phyloP scores from a whole-genome alignment of 805 yeast genomes.

The Brettanomyces bruxellensis region DNA sequence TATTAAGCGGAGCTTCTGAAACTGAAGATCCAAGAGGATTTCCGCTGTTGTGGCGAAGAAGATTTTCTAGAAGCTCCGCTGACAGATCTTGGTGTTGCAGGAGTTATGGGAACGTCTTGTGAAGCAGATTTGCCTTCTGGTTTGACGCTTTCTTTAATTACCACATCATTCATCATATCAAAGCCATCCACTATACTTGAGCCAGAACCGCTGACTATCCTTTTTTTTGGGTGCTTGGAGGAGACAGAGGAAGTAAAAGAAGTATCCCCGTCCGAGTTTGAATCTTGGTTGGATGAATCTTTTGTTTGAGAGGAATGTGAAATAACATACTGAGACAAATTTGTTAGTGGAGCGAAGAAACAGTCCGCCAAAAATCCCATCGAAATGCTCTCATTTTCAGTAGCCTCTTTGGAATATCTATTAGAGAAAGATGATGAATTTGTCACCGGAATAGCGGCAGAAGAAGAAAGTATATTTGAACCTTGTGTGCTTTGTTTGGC shows the following conservation, averaged over 20 bases:
- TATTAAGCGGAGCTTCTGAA: neutral
- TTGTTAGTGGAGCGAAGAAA: neutral
- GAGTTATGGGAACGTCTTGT: no score
- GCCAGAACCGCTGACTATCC: neutral
- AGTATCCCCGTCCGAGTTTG: neutral
- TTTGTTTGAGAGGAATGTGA: neutral
- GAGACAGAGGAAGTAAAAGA: neutral
- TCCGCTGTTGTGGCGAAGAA: neutral
- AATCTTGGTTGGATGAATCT: neutral
- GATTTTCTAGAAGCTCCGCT: no score
- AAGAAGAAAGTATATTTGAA: neutral
- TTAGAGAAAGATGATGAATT: neutral
- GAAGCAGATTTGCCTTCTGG: neutral
- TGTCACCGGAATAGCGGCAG: neutral
- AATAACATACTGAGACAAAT: neutral
- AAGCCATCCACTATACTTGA: slow-evolving; percentile 26
- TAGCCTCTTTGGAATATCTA: neutral
- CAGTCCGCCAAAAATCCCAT: neutral
- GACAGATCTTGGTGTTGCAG: neutral
- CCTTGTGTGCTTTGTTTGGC: neutral
- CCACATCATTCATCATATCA: slow-evolving; percentile 35
- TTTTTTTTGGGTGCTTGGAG: neutral
- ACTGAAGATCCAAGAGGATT: neutral
- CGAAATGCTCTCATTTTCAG: neutral
- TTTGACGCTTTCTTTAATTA: slow-evolving; percentile 7